Conservation (phyloP, 768 basidiomycete genomes). For the Floccularia luteovirens region DNA sequence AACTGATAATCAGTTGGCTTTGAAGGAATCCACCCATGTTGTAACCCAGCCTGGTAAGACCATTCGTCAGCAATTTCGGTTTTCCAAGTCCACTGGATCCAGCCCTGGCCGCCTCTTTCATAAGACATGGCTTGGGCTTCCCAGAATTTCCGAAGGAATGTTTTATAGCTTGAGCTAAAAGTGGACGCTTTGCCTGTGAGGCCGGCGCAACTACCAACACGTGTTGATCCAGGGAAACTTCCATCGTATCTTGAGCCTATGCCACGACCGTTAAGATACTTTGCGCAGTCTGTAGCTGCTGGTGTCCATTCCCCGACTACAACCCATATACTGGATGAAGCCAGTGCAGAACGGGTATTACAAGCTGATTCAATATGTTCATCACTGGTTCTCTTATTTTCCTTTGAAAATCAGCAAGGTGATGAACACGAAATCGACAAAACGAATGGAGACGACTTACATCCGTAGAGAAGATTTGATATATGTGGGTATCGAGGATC, state of each 20-base stretch:
- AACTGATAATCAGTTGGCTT: conserved; percentile 40
- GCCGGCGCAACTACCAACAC: conserved; percentile 67
- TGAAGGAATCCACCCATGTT: conserved; percentile 79
- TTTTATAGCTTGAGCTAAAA: conserved; percentile 76
- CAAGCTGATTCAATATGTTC: conserved; percentile 63
- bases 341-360: conserved; percentile 30
- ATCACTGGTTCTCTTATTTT: conserved; percentile 33
- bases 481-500: conserved; percentile 74
- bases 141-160: conserved; percentile 74
- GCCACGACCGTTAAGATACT: conserved; percentile 81
- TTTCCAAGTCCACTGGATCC: conserved; percentile 86
- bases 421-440: background rate
- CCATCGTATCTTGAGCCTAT: conserved; percentile 62
- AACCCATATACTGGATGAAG: conserved; percentile 61
- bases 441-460: no score
- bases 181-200: conserved; percentile 66
- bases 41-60: conserved; percentile 79
- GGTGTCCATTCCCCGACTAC: conserved; percentile 88
- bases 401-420: no score
- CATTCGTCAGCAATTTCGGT: conserved; percentile 81
- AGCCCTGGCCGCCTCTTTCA: conserved; percentile 56
- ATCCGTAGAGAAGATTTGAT: conserved; percentile 60
- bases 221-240: conserved; percentile 50
- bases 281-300: conserved; percentile 70
- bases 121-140: conserved; percentile 77